Evolutionary conservation across 2,329 filamentous ascomycete species (phyloP), one percentile per base, ranked within the genome.

Genomic region (Chrysoporthe cubensis): DNA sequence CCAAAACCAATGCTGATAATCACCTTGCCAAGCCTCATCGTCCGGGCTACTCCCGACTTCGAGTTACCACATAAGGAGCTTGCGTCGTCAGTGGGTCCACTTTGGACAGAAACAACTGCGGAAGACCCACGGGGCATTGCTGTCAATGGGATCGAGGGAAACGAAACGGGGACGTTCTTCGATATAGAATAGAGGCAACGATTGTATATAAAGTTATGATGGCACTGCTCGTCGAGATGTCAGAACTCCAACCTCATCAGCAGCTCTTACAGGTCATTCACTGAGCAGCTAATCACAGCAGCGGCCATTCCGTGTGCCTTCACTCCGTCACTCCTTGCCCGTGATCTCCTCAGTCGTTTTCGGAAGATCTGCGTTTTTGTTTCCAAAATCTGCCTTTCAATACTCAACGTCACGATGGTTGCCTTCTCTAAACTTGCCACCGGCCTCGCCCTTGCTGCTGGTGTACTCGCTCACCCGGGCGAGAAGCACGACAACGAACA

Each of bases 391-490:
- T 2, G 4, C 6, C n/a, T 21, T 46, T 16, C 21, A 14, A 18
- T 18, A 26, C 9, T 6, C n/a, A 9, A 16, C 54, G 43, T 43
- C 64, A 66, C 61, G 14, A 70, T 70, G 68, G 68, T 70, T 57
- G 66, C 57, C 21, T 63, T 70, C 32, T 66, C 66, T 14, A 68
- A 63, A 48, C 9, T 69, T 26, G 56, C 42, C 32, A 65, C 64
- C 21, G 66, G 58, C 64, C 40, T 70, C 21, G 44, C 60, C 11
- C 48, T 68, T 44, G 70, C 77, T 16, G 71, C 73, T n/a, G 71
- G 75, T 65, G 69, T 69, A 34, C 71, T 69, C 60, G 76, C 76
- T 42, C 77, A 78, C 66, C 76, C 76, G 11, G 77, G 77, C 57
- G 75, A 78, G 72, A 67, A 72, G 21, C 77, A 78, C 64, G 69